These are phyloP conservation scores for Coemansia brasiliensis DNA, from an alignment of 192 early-diverging fungal species.

Conservation along the genomic window DNA sequence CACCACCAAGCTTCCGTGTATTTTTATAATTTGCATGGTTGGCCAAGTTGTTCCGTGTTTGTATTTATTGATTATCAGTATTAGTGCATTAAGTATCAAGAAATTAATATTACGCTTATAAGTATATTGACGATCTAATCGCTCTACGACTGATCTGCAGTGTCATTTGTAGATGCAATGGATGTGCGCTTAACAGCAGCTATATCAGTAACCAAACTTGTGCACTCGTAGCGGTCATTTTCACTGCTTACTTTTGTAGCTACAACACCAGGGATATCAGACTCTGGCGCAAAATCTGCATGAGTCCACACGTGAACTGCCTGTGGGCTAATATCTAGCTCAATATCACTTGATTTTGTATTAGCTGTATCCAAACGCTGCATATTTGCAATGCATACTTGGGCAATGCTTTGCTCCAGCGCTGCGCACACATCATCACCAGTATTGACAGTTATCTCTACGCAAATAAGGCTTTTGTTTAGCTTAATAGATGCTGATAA, in stretches of 20 bases:
- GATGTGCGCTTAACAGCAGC: conserved; percentile 30
- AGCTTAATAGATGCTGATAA: conserved; percentile 79
- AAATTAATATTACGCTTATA: too few species aligned
- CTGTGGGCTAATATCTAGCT: conserved; percentile 30
- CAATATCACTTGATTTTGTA: conserved; percentile 16
- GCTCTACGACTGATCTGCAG: background rate
- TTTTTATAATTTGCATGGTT: too few species aligned
- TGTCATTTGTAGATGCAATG: conserved; percentile 4
- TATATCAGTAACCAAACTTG: conserved; percentile 40
- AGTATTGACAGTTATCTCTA: conserved; percentile 66
- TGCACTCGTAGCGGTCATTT: conserved; percentile 27
- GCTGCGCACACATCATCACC: conserved; percentile 54
- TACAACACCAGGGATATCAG: conserved; percentile 26
- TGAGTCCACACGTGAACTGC: conserved; percentile 27
- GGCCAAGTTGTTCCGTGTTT: too few species aligned
- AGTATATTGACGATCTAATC: background rate
- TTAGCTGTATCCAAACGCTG: conserved; percentile 33
- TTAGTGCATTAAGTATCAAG: too few species aligned
- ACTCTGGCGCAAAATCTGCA: conserved; percentile 31
- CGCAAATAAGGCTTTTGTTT: conserved; percentile 69
- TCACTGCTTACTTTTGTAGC: conserved; percentile 35
- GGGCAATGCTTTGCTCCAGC: conserved; percentile 54
- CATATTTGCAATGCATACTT: conserved; percentile 57
- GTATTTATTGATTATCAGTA: too few species aligned
- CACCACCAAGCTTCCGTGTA: too few species aligned